Evolutionary conservation across 2,329 filamentous ascomycete genomes (phyloP), one percentile per base, ranked within the genome.

Genomic region (Fusarium sp.): DNA sequence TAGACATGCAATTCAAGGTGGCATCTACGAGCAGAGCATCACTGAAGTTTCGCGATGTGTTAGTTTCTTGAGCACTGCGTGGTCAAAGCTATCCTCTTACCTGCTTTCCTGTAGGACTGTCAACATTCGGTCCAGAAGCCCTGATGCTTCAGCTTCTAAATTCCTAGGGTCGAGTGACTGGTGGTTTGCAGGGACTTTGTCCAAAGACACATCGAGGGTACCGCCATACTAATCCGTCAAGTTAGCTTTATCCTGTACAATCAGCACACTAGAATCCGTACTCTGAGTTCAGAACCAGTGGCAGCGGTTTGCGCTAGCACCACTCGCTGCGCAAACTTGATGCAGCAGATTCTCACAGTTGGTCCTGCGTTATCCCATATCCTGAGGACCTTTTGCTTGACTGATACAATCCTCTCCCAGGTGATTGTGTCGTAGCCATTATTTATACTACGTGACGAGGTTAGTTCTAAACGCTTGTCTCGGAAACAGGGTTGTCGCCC

Each of bases 301-400:
- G 92, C 92, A n/a, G 89, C 88, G 10, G 92, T 97, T 76, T 99
- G 94, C 15, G 93, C 91, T 65, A 97, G 85, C 39, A 99, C 90
- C 39, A 98, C 92, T 63, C 92, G 88, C 78, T 99, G 94, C 33
- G 92, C 89, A 75, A 99, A 99, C 77, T 99, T 99, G 82, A 98
- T 89, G 79, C 95, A 98, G 81, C 93, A 96, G 74, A 98, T 89
- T 69, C 89, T 89, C 62, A 98, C 86, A 3, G 92, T 89, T 11
- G 89, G 83, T 13, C 86, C 79, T 15, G 91, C 88, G 38, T 82
- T 84, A 68, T 97, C 94, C 94, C 96, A 97, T 71, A 95, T 87
- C 57, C 86, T 87, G 57, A 99, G 77, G 66, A 99, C 95, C 69
- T 88, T 90, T 51, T 90, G 87, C 80, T 99, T 99, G 77, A 98